phyloP scores from a whole-genome alignment of 148 eudicot genomes.

The Rhododendron henanense region DNA sequence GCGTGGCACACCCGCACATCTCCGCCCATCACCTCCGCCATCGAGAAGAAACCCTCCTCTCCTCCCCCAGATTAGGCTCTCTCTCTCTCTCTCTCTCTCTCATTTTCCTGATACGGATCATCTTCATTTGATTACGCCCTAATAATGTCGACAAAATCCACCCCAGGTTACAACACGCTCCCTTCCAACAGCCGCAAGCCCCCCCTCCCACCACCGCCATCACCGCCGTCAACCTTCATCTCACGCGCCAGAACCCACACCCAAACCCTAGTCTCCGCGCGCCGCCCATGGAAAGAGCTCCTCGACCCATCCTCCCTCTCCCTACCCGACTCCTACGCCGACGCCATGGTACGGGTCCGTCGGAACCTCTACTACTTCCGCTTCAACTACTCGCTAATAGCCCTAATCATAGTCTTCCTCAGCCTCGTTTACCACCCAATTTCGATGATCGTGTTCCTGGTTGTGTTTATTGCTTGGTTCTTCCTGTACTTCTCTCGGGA shows the following conservation, averaged over 20 bases:
- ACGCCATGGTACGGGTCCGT: constrained; percentile 43
- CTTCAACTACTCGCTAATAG: constrained; percentile 53
- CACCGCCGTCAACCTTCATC: constrained; percentile 22
- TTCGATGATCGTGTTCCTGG: constrained; percentile 60
- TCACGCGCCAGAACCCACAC: constrained; percentile 35
- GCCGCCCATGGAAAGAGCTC: constrained; percentile 63
- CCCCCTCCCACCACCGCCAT: background rate
- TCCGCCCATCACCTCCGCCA: background rate
- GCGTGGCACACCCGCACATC: background rate
- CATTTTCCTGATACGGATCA: background rate
- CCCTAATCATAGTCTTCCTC: constrained; percentile 45
- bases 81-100: background rate
- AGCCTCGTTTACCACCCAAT: constrained; percentile 64
- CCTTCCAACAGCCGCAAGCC: constrained; percentile 20
- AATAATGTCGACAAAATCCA: constrained; percentile 13
- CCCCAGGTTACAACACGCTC: constrained; percentile 31
- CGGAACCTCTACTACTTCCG: constrained; percentile 61
- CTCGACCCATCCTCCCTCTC: constrained; percentile 45
- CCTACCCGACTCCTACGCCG: constrained; percentile 44
- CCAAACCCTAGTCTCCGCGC: constrained; percentile 34
- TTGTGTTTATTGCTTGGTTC: constrained; percentile 46
- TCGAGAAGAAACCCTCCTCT: background rate
- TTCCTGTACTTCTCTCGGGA: constrained; percentile 49
- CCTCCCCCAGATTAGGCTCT: background rate
- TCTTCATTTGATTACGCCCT: background rate